Conservation (phyloP, 2,329 filamentous ascomycete species). For the Thielaviopsis punctulata region DNA sequence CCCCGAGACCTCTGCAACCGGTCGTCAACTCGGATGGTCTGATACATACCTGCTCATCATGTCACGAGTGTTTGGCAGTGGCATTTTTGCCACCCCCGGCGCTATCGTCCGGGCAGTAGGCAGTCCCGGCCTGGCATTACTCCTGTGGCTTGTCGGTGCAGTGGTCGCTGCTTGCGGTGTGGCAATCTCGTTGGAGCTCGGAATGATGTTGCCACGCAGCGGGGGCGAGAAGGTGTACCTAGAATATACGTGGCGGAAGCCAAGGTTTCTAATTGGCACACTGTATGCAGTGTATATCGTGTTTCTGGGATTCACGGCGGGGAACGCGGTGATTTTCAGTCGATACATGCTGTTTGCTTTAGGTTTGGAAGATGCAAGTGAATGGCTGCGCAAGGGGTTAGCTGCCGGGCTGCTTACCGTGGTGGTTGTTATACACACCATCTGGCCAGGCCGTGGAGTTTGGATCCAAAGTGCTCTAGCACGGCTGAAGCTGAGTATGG, state of each 20-base stretch:
- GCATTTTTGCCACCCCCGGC: slow-evolving; percentile 56
- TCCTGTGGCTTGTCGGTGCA: slow-evolving; percentile 46
- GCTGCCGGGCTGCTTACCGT: slow-evolving; percentile 37
- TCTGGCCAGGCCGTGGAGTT: slow-evolving; percentile 39
- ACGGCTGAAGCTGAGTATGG: slow-evolving; percentile 43
- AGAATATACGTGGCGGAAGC: slow-evolving; percentile 48
- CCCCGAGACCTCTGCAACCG: slow-evolving; percentile 39
- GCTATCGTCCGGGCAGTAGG: slow-evolving; percentile 49
- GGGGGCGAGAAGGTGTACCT: slow-evolving; percentile 56
- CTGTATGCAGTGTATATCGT: slow-evolving; percentile 47
- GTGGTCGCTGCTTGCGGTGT: slow-evolving; percentile 43
- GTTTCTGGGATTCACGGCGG: slow-evolving; percentile 48
- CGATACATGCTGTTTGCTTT: slow-evolving; percentile 46
- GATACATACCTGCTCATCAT: slow-evolving; percentile 51
- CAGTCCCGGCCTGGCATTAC: slow-evolving; percentile 44
- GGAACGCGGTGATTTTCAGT: slow-evolving; percentile 53
- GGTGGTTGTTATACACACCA: slow-evolving; percentile 41
- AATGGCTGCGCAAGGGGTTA: slow-evolving; percentile 32
- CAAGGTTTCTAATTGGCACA: slow-evolving; percentile 45
- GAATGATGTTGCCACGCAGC: slow-evolving; percentile 52
- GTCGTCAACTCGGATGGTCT: slow-evolving; percentile 43
- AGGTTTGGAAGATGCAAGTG: slow-evolving; percentile 26
- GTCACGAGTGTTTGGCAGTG: slow-evolving; percentile 50
- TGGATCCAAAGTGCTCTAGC: slow-evolving; percentile 43
- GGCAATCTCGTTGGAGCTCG: slow-evolving; percentile 47